These are phyloP conservation scores for Phytophthora kernoviae DNA, from an alignment of 352 stramenopile genomes.

Conservation along the genomic window DNA sequence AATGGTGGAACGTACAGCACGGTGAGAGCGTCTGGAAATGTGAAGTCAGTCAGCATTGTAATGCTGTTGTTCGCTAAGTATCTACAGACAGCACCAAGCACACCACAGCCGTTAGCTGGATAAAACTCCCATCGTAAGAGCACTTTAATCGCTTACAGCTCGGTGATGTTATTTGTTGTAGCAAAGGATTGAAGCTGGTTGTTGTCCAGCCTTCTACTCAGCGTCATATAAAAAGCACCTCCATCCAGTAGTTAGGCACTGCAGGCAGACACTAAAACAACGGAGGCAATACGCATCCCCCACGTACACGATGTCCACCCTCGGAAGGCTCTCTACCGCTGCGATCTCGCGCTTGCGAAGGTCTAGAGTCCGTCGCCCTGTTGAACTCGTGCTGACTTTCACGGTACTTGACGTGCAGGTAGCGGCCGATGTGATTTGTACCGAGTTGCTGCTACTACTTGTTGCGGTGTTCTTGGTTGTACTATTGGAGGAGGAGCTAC, in stretches of 20 bases:
- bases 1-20: slow-evolving; percentile 24
- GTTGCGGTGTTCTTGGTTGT: slow-evolving; percentile 5
- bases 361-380: slow-evolving; percentile 19
- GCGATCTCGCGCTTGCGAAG: slow-evolving; percentile 24
- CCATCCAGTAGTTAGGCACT: not conserved
- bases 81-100: slow-evolving; percentile 7
- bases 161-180: slow-evolving; percentile 18
- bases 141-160: slow-evolving; percentile 22
- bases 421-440: slow-evolving; percentile 22
- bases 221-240: not conserved
- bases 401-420: slow-evolving; percentile 24
- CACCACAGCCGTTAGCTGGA: not conserved
- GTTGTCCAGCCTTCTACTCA: slow-evolving; percentile 31
- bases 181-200: slow-evolving; percentile 32
- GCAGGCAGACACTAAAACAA: not conserved
- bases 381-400: slow-evolving; percentile 12
- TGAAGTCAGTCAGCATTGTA: slow-evolving; percentile 20
- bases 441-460: slow-evolving; percentile 14
- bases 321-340: slow-evolving; percentile 26
- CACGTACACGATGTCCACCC: slow-evolving; percentile 28
- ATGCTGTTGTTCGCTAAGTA: slow-evolving; percentile 44
- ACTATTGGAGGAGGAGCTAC: slow-evolving; percentile 15
- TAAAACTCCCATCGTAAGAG: not conserved
- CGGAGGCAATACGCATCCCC: too few relatives aligned
- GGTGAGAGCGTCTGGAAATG: slow-evolving; percentile 25